Percentiles rank a stretch among this genome's conserved stretches.
Conservation (phyloP, 257 asterid genomes). For the Solanum virginianum region DNA sequence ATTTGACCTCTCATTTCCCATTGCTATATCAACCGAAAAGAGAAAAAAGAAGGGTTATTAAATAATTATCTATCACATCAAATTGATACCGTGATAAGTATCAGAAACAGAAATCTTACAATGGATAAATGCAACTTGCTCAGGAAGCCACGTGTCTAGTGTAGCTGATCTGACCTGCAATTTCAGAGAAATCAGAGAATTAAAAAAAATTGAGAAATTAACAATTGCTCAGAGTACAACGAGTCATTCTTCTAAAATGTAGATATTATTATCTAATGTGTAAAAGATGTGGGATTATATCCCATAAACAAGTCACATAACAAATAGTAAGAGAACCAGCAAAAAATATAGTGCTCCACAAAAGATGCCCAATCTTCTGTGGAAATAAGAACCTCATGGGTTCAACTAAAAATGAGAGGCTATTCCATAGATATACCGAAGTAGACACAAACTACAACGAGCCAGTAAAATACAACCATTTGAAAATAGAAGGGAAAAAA, state of each 20-base stretch:
- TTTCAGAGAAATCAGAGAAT: constrained; percentile 6
- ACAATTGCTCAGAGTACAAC: neutral
- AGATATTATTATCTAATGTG: neutral
- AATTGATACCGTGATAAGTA: neutral
- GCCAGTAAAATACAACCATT: neutral
- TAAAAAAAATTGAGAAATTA: neutral
- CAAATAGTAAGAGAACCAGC: neutral
- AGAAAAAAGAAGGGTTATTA: neutral
- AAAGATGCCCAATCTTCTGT: neutral
- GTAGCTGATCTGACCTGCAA: constrained; percentile 96
- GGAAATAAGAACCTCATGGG: neutral
- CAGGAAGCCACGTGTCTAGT: constrained; percentile 99
- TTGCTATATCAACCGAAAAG: constrained; percentile 39
- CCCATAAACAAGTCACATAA: neutral
- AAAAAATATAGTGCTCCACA: neutral
- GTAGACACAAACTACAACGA: neutral
- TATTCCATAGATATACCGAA: neutral
- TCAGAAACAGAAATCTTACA: constrained; percentile 36
- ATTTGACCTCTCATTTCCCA: constrained; percentile 98
- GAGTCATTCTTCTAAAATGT: neutral
- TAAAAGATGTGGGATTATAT: neutral
- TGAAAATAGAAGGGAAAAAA: neutral
- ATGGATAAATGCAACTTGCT: constrained; percentile 93
- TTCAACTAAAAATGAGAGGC: neutral
- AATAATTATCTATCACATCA: neutral